Percentiles rank a stretch among this genome's conserved stretches.
phyloP scores from a whole-genome alignment of 495 filamentous ascomycete genomes.

The Podospora australis region DNA sequence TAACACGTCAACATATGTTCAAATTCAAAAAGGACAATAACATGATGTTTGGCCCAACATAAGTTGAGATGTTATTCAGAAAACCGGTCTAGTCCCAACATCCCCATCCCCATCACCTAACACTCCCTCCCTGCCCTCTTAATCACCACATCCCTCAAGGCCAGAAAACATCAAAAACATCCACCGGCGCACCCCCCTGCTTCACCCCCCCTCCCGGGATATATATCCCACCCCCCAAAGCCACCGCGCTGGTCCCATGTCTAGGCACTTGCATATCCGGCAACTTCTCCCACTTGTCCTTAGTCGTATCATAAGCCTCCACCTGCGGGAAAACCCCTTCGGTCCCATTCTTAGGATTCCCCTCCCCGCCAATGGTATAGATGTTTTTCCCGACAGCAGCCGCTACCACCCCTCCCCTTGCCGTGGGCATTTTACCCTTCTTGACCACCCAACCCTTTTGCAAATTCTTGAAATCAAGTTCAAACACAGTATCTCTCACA shows the following conservation, averaged over 20 bases:
- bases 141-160: background rate
- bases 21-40: too few species aligned
- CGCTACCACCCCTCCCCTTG: slow-evolving; percentile 28
- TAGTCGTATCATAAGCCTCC: slow-evolving; percentile 31
- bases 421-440: slow-evolving; percentile 25
- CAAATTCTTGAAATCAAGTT: slow-evolving; percentile 23
- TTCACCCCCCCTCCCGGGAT: slow-evolving; percentile 24
- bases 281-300: slow-evolving; percentile 25
- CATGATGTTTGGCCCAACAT: too few species aligned
- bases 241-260: slow-evolving; percentile 32
- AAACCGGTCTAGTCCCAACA: too few species aligned
- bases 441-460: slow-evolving; percentile 21
- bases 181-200: slow-evolving; percentile 18
- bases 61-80: too few species aligned
- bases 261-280: slow-evolving; percentile 27
- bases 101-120: too few species aligned
- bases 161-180: slow-evolving; percentile 20
- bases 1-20: too few species aligned
- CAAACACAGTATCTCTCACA: slow-evolving; percentile 30
- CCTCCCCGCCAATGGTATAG: slow-evolving; percentile 39
- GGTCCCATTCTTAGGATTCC: slow-evolving; percentile 20
- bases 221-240: slow-evolving; percentile 25
- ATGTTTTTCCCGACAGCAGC: slow-evolving; percentile 27
- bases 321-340: slow-evolving; percentile 26
- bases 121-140: background rate